Evolutionary conservation across 352 stramenopile genomes (phyloP), one percentile per base, ranked within the genome.

Genomic region (Phytophthora pisi): DNA sequence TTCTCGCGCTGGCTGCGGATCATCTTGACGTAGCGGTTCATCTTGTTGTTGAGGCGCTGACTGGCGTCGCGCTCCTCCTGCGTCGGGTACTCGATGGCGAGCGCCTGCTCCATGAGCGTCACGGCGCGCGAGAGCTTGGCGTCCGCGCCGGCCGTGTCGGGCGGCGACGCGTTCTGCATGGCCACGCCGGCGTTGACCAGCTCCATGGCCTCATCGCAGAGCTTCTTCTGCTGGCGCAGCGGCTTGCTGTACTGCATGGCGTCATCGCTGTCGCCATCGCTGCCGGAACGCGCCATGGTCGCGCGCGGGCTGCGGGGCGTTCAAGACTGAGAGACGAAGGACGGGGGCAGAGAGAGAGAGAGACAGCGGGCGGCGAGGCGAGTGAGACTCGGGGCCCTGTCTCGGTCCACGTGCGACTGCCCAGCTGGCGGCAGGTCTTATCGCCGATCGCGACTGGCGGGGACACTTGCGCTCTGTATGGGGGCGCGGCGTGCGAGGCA

Each of bases 11-110:
- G 87, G 40, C 82, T 92, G 36, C 84, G 80, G 62, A 95, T 95
- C 87, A 95, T 93, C 63, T 95, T 93, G 53, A 93, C 85, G 64
- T 95, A 95, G 18, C 87, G 84, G 49, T 84, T 86, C 84, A 95
- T 95, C 78, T 95, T 95, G 78, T 83, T 92, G 68, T 88, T 89
- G 23, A 92, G 70, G 2, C 83, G 79, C 53, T 87, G 74, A 40
- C 80, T 89, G 20, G 84, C 84, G 43, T 95, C 84, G 13, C 80
- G 79, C 65, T 95, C 86, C 53, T 93, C 87, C 40, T 84, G 68
- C 40, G 72, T 90, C 7, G 74, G 64, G 71, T 91, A 95, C 66
- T 93, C 77, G 56, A 93, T 93, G 40, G 77, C 82, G 11, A 95
- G 78, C 49, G 87, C 87, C 54, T 89, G 51, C 55, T 92, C 83